Base-by-base conservation (phyloP, 768 basidiomycete genomes). In the Harrya chromipes region DNA sequence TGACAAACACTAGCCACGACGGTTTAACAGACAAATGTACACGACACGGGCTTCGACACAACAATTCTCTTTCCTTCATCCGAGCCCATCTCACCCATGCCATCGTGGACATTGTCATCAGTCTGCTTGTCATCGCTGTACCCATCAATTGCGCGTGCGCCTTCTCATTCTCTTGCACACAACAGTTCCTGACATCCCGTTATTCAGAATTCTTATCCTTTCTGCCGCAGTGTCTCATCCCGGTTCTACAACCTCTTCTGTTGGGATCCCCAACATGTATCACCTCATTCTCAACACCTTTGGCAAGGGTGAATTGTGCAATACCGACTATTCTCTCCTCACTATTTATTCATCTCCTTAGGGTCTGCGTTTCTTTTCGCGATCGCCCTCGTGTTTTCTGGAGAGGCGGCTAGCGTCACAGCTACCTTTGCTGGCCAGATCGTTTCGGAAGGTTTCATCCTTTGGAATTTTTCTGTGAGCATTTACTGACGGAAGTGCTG, bases 401-500 rank as follows among this genome's bases (percentile, higher is more conserved):
- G 78, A 12, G 76, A 80, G 58, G 71, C 71, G n/a, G 78, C 78
- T 1, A 70, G 70, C 17, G 70, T 80, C 49, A 78, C 77, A 0
- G 75, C 73, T 11, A 79, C 78, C 1, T 59, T 79, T 13, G 68
- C 74, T 0, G 76, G 78, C 2, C 76, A 79, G 50, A 68, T 79
- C 40, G 72, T 80, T 36, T 69, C 69, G 14, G 76, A 79, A 50
- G 78, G 77, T 3, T 74, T 77, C 48, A 67, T 78, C 56, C 64
- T 71, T n/a, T 78, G 77, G 76, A 66, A 65, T 20, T 72, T 75
- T 10, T 74, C 71, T 55, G 64, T 66, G 53, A 17, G 58, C 44
- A 4, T 10, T 35, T 33, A 24, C 29, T 35, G 29, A 1, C 10
- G 10, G 23, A 26, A 14, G 2, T 4, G 24, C 47, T 12, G 27